Conservation (phyloP, 2,329 filamentous ascomycete species). For the Fusarium odoratissimum region DNA sequence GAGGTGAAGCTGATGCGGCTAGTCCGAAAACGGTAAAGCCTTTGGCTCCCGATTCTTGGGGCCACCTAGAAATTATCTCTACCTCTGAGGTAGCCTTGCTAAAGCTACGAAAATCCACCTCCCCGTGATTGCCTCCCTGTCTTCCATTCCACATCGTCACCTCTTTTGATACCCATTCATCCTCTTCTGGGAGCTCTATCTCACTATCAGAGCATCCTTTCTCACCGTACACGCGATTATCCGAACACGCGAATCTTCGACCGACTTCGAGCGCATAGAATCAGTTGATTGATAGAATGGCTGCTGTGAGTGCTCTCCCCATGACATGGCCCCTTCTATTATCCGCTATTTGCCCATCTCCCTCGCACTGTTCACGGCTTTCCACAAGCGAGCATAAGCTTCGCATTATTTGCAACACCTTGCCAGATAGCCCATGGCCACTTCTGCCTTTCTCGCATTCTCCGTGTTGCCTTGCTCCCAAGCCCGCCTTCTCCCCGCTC, state of each 20-base stretch:
- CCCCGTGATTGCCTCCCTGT: slow-evolving; percentile 46
- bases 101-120: slow-evolving; percentile 50
- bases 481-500: slow-evolving; percentile 31
- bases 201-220: slow-evolving; percentile 32
- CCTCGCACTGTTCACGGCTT: slow-evolving; percentile 8
- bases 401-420: slow-evolving; percentile 2
- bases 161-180: slow-evolving; percentile 50
- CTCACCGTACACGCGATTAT: slow-evolving; percentile 28
- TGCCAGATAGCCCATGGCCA: not conserved
- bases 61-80: slow-evolving; percentile 52
- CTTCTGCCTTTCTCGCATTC: not conserved
- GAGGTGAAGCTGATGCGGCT: slow-evolving; percentile 31
- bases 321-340: slow-evolving; percentile 33
- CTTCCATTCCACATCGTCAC: slow-evolving; percentile 46
- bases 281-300: slow-evolving; percentile 55
- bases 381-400: slow-evolving; percentile 8
- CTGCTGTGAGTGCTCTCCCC: slow-evolving; percentile 53
- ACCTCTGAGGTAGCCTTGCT: slow-evolving; percentile 46
- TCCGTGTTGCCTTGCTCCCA: not conserved
- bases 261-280: slow-evolving; percentile 45
- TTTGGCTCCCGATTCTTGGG: slow-evolving; percentile 42
- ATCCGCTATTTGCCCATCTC: slow-evolving; percentile 24
- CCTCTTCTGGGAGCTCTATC: slow-evolving; percentile 37
- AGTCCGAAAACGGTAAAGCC: slow-evolving; percentile 36
- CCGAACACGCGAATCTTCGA: slow-evolving; percentile 35